Base-by-base conservation (phyloP, 306 rosid genomes). In the Castanea sativa region DNA sequence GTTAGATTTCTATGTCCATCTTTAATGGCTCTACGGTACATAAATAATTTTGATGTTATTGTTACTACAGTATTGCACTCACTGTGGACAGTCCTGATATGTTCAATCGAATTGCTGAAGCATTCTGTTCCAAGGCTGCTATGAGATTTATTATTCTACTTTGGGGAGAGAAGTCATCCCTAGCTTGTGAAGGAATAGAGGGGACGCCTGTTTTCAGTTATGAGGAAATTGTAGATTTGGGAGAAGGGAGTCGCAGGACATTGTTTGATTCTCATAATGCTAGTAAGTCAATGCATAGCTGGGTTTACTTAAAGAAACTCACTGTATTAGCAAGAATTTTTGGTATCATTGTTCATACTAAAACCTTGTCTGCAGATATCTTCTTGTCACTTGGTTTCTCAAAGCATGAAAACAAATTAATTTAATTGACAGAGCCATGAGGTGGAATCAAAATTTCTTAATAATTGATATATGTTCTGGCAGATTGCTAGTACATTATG, bases 151-250 rank as follows among this genome's bases (percentile, higher is more conserved):
- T 95, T 59, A 85, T 95, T 86, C 94, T 95, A 69, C 96, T 95
- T 55, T 95, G 99, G 99, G 99, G 99, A 76, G 92, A 95, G 73
- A 95, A 92, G 78, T 89, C 96, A 74, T 21, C 80, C 71, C 73
- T 92, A 82, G 79, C 81, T 60, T 55, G 68, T 69, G 81, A 86
- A 35, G 87, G 82, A 75, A 68, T 80, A 79, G 79, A 83, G 73
- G 85, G 81, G 52, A 84, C 80, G 6, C 86, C 98, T 30, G 81
- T 91, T 67, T 92, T 81, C 78, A 87, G 73, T 80, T 92, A 87
- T 87, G 71, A 51, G 61, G 95, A 95, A 76, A 85, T 95, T 77
- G 29, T 92, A 64, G 85, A 76, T 30, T 80, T 88, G 82, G 99
- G 99, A 76, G 85, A 19, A 77, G 88, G 86, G 61, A 80, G 92